These are phyloP conservation scores for Austroboletus novae-zelandiae DNA, from an alignment of 1,284 basidiomycete species.

Conservation along the genomic window DNA sequence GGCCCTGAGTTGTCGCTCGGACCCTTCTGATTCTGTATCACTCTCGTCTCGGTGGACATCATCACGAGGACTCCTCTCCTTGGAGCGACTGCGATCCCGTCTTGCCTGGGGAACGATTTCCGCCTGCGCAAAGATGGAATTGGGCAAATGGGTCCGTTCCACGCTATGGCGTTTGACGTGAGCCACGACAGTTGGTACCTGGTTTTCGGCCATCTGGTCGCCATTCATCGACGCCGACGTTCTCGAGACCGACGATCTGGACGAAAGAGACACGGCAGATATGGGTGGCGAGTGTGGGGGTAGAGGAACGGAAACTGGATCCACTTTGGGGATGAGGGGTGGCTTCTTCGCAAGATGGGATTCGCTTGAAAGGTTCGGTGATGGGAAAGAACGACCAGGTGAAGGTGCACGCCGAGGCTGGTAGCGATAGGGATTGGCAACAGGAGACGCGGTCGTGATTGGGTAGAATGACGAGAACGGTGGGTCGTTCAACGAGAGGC, in stretches of 20 bases:
- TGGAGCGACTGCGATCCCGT: constrained; percentile 23
- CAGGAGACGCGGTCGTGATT: constrained; percentile 52
- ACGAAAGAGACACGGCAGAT: constrained; percentile 70
- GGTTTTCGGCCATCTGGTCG: constrained; percentile 36
- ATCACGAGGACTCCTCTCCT: constrained; percentile 14
- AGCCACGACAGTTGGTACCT: constrained; percentile 11
- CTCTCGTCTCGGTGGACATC: constrained; percentile 21
- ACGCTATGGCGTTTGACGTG: constrained; percentile 11
- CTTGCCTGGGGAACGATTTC: constrained; percentile 2
- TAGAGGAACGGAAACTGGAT: constrained; percentile 52
- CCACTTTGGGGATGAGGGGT: constrained; percentile 40
- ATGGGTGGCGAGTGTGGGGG: constrained; percentile 67
- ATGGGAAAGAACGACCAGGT: constrained; percentile 34
- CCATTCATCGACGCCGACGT: constrained; percentile 43
- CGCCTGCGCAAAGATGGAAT: constrained; percentile 9
- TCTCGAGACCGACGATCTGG: constrained; percentile 59
- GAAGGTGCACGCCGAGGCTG: constrained; percentile 37
- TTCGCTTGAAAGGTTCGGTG: constrained; percentile 36
- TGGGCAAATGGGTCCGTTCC: constrained; percentile 9
- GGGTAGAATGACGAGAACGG: constrained; percentile 44
- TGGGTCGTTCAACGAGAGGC: constrained; percentile 33
- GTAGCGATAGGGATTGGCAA: constrained; percentile 59
- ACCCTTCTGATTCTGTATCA: constrained; percentile 36
- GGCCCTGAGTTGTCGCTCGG: constrained; percentile 56
- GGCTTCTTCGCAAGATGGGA: constrained; percentile 24